A percentile compares a stretch with the other conserved stretches of the same genome.
phyloP scores from a whole-genome alignment of 2,329 filamentous ascomycete species.

The Leptosphaerulina australis region DNA sequence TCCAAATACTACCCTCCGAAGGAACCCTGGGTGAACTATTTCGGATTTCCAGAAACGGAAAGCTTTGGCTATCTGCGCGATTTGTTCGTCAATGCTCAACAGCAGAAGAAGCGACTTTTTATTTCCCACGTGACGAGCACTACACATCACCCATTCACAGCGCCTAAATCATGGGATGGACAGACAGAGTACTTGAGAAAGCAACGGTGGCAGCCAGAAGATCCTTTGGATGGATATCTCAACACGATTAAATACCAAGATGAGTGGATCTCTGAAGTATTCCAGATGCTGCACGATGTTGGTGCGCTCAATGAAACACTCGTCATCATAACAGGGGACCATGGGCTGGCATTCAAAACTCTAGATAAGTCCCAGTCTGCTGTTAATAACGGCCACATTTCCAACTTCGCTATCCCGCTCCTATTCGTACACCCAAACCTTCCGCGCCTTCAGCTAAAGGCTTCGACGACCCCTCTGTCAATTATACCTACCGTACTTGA shows the following conservation, averaged over 20 bases:
- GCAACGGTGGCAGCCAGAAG: conserved; percentile 23
- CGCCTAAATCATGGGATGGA: conserved; percentile 21
- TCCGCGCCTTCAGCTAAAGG: conserved; percentile 20
- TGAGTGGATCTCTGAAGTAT: conserved; percentile 24
- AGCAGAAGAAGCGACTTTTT: conserved; percentile 20
- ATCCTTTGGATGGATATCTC: conserved; percentile 22
- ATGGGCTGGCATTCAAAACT: conserved; percentile 23
- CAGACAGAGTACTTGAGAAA: conserved; percentile 15
- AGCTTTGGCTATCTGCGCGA: conserved; percentile 24
- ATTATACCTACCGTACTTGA: conserved; percentile 26
- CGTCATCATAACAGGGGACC: conserved; percentile 25
- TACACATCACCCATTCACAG: conserved; percentile 25
- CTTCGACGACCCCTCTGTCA: conserved; percentile 23
- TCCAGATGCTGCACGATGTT: conserved; percentile 25
- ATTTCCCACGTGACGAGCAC: conserved; percentile 26
- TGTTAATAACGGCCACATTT: conserved; percentile 24
- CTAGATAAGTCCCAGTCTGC: conserved; percentile 25
- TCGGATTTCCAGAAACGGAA: conserved; percentile 24
- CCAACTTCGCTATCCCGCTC: conserved; percentile 25
- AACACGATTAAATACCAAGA: conserved; percentile 28
- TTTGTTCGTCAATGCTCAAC: conserved; percentile 20
- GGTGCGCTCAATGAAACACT: conserved; percentile 24
- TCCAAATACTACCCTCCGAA: conserved; percentile 27
- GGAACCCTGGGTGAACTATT: conserved; percentile 24
- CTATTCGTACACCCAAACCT: conserved; percentile 25